These are phyloP conservation scores for Saccharomyces jurei DNA, from an alignment of 805 yeast genomes.

Conservation along the genomic window DNA sequence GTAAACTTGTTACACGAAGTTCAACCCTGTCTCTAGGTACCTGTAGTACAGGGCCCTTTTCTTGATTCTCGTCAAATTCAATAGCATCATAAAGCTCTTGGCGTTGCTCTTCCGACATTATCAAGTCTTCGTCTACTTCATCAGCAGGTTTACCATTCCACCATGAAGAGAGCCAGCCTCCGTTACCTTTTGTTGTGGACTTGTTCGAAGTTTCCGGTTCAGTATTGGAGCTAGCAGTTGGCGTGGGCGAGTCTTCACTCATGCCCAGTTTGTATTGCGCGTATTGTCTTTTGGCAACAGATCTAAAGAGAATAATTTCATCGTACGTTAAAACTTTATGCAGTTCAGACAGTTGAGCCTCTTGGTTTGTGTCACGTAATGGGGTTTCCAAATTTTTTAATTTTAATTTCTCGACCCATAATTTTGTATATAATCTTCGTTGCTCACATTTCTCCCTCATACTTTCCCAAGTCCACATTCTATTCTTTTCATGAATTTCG, in stretches of 20 bases:
- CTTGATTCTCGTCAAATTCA: slow-evolving; percentile 69
- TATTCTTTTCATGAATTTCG: slow-evolving; percentile 74
- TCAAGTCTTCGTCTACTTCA: slow-evolving; percentile 32
- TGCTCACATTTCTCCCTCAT: slow-evolving; percentile 65
- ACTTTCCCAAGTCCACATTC: slow-evolving; percentile 84
- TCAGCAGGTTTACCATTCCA: slow-evolving; percentile 40
- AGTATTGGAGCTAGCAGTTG: not conserved
- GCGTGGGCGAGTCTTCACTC: slow-evolving; percentile 7
- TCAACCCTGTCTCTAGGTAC: slow-evolving; percentile 67
- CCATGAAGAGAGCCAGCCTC: slow-evolving; percentile 68
- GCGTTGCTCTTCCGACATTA: slow-evolving; percentile 77
- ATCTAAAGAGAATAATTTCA: slow-evolving; percentile 77
- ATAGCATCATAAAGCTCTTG: slow-evolving; percentile 88
- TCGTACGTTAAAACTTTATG: slow-evolving; percentile 61
- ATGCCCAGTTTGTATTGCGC: slow-evolving; percentile 42
- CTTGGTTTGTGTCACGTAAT: slow-evolving; percentile 32
- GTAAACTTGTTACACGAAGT: slow-evolving; percentile 56
- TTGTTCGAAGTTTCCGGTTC: slow-evolving; percentile 9
- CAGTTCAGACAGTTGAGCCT: slow-evolving; percentile 38
- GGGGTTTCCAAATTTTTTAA: slow-evolving; percentile 26
- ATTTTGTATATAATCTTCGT: slow-evolving; percentile 53
- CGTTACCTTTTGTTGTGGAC: slow-evolving; percentile 2
- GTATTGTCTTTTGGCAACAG: slow-evolving; percentile 62
- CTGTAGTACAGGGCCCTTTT: slow-evolving; percentile 39
- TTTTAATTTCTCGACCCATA: slow-evolving; percentile 58